Evolutionary conservation across 2,329 filamentous ascomycete genomes (phyloP), one percentile per base, ranked within the genome.

Genomic region (Balansia obtecta): DNA sequence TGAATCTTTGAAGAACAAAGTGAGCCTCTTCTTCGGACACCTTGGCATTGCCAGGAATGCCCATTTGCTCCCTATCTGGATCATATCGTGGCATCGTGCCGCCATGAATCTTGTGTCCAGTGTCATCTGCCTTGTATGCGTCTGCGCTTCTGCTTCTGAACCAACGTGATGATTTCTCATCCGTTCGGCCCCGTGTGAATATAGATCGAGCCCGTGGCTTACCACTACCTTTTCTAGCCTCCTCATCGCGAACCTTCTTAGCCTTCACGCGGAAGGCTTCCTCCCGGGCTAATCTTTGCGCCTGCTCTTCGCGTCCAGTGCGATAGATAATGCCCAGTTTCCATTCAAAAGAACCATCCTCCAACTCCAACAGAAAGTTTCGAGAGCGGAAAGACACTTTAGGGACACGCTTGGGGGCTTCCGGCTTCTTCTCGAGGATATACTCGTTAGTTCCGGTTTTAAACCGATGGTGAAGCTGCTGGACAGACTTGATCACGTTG

Each of bases 311-410:
- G 18, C 91, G 75, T 0, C 94, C 93, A 44, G 88, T 81, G 33
- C 91, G 83, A 65, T 97, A 98, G 48, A 98, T 98, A 61, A 89
- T 83, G 15, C 90, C 88, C 10, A 98, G 73, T 63, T 96, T 97
- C 87, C 90, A 98, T 65, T 98, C 93, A 60, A 98, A 98, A 0
- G 88, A 85, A 46, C 93, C 91, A 63, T 98, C 93, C 67, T 98
- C 93, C 37, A 98, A 74, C 61, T 97, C 91, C 52, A 98, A 91
- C 2, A 95, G 70, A 22, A 98, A 74, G 5, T 86, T 86, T 58
- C 86, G 86, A 50, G 85, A 85, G 48, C 89, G 81, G 10, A 98
- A 57, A 0, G 89, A 91, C 20, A 98, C 73, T 61, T 87, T 91
- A 1, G 93, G 93, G 0, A 98, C 82, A 44, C 80, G 73, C 64